Base-by-base conservation (phyloP, 495 filamentous ascomycete genomes). In the Podospora tetraspora region DNA sequence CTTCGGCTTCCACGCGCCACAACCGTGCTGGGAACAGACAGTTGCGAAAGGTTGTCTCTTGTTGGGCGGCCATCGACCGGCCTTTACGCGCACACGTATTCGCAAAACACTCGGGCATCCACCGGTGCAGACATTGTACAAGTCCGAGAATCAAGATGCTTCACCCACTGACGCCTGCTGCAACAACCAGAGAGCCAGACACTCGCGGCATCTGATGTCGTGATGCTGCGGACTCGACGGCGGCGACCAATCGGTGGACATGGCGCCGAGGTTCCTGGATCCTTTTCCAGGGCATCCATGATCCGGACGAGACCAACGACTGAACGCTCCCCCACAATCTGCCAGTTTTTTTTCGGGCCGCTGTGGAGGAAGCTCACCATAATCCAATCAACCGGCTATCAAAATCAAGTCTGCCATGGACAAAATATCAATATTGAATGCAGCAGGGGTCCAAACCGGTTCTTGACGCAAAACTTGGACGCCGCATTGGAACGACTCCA, bases 391-490 rank as follows among this genome's bases (percentile, higher is more conserved):
- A 58, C 25, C 16, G 13, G 59, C 8, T 61, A 29, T 27, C 59
- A 25, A 32, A 29, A 62, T 32, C 21, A 5, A 32, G 13, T 21
- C 61, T 19, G 61, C 27, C 61, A 32, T 32, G 16, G 32, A 22
- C 61, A 25, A 22, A 30, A 30, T n/a, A 24, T 16, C 16, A 61
- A 61, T 27, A 61, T 25, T 27, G 43, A 52, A 52, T 30, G 59
- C 59, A 61, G 23, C 24, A 34, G 61, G 61, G 25, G 29, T 12
- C 43, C n/a, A 52, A 52, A 32, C 27, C 61, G 10, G 61, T 32
- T 62, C 13, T 62, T 32, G 61, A n/a, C 27, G 25, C 13, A 16
- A 29, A 57, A 27, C 63, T 65, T 59, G 52, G 63, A 65, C 19
- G 43, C 43, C 43, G 43, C 43, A 52, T 16, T 16, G 21, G 59